Conservation (phyloP, 345 rosid genomes). For the Populus alba region DNA sequence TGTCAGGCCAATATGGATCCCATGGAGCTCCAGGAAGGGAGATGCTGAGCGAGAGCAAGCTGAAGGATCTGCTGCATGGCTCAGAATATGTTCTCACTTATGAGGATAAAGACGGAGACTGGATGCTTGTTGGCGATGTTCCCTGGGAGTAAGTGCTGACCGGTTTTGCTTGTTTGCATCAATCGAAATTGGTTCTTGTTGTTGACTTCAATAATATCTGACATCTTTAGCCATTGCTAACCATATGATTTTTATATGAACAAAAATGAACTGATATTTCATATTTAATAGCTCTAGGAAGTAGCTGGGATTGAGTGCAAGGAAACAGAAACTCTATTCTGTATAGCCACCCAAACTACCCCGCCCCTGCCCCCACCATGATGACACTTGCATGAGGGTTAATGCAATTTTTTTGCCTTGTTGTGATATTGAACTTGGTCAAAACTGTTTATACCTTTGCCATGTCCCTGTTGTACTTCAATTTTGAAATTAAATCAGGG, state of each 20-base stretch:
- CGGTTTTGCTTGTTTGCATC: background rate
- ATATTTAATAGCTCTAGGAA: background rate
- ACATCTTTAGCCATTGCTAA: no score
- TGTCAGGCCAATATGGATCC: slow-evolving; percentile 34
- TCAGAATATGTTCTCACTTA: slow-evolving; percentile 35
- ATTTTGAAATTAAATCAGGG: no score
- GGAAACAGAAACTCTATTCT: background rate
- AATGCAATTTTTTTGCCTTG: no score
- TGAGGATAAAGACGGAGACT: slow-evolving; percentile 36
- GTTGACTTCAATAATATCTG: background rate
- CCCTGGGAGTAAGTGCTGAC: slow-evolving; percentile 34
- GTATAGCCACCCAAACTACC: background rate
- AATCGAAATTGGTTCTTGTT: background rate
- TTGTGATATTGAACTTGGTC: no score
- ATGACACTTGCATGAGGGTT: no score
- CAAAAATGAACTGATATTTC: background rate
- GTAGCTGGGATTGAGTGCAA: background rate
- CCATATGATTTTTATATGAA: no score
- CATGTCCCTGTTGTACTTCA: no score
- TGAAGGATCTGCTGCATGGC: slow-evolving; percentile 36
- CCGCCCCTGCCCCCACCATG: no score
- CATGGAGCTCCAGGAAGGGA: slow-evolving; percentile 32
- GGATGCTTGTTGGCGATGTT: slow-evolving; percentile 42
- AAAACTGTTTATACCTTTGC: no score
- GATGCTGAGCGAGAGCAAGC: slow-evolving; percentile 30